Evolutionary conservation across 768 basidiomycete species (phyloP), one percentile per base, ranked within the genome.

Genomic region (Kwoniella newhampshirensis): DNA sequence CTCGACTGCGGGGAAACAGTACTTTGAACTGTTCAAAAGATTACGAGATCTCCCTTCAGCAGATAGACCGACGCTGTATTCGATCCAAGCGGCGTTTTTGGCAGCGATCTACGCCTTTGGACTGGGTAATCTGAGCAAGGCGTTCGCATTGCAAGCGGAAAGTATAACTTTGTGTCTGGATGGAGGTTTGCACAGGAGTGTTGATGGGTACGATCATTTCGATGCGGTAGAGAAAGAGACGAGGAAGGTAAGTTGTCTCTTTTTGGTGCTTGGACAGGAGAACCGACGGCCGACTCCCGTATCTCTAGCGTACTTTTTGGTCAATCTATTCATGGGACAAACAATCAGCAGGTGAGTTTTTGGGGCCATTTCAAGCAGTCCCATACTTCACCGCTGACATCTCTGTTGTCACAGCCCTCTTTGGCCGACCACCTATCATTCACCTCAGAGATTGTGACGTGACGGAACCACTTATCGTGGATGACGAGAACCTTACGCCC

Each of bases 291-390:
- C 15, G 17, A 35, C 30, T 28, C 4, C 5, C 17, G 4, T 9
- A 35, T 17, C 5, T 20, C 4, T 26, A 77, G 77, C 85, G 91
- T 65, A 94, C 92, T 0, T 96, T 96, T 76, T 96, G 91, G 91
- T 89, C 89, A 57, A 89, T 93, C 25, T 96, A 94, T 77, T 82
- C 89, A 47, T 94, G 92, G 92, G 92, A 96, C 77, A 94, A 96
- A 77, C 91, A 93, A 69, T 84, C 91, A 6, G 81, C 85, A 11
- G 87, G 88, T 56, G 87, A 62, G 90, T 75, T 17, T 1, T 39
- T 13, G n/a, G 4, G 36, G 6, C 1, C 8, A 27, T n/a, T 26
- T 21, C 18, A 15, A 13, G 17, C 60, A 57, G 43, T 57, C 4
- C n/a, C 8, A 17, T 30, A 4, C 53, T 8, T 8, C 6, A 23